Evolutionary conservation across 2,329 filamentous ascomycete genomes (phyloP).

Genomic region (Neocatenulostroma microsporum): DNA sequence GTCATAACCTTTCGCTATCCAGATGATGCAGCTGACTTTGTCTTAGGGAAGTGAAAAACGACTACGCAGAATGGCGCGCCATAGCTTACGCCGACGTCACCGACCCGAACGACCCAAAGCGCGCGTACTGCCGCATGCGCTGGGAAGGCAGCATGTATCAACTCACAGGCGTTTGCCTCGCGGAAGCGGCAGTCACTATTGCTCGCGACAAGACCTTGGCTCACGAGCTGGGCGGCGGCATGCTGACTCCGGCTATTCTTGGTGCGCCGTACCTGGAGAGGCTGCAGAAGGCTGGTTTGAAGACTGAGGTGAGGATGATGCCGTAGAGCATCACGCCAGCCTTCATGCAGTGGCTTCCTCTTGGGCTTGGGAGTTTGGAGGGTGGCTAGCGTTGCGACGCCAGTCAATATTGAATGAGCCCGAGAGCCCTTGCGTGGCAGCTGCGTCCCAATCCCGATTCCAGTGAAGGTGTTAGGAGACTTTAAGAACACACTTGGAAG

Average conservation of each 20-base stretch:
- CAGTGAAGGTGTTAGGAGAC: no score
- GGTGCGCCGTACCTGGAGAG: constrained; percentile 61
- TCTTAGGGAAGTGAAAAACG: constrained; percentile 46
- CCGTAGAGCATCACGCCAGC: no score
- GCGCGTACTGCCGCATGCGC: constrained; percentile 49
- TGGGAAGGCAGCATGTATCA: constrained; percentile 57
- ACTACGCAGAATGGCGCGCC: constrained; percentile 57
- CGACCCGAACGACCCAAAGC: constrained; percentile 39
- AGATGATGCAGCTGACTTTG: constrained; percentile 1
- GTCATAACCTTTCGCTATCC: no score
- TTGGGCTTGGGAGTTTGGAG: no score
- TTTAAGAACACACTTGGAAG: no score
- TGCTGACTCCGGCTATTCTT: constrained; percentile 64
- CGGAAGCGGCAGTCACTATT: constrained; percentile 58
- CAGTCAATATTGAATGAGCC: no score
- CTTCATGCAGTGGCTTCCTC: no score
- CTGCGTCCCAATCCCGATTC: no score
- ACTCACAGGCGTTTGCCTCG: constrained; percentile 59
- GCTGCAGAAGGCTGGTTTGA: constrained; percentile 53
- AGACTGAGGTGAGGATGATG: constrained; percentile 43
- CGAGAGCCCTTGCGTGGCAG: no score
- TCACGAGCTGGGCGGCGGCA: constrained; percentile 53
- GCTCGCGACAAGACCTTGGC: constrained; percentile 49
- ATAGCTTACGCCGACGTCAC: constrained; percentile 54
- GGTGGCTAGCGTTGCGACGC: no score